Conservation (phyloP, 139 green algal species). For the Gonium pectorale region DNA sequence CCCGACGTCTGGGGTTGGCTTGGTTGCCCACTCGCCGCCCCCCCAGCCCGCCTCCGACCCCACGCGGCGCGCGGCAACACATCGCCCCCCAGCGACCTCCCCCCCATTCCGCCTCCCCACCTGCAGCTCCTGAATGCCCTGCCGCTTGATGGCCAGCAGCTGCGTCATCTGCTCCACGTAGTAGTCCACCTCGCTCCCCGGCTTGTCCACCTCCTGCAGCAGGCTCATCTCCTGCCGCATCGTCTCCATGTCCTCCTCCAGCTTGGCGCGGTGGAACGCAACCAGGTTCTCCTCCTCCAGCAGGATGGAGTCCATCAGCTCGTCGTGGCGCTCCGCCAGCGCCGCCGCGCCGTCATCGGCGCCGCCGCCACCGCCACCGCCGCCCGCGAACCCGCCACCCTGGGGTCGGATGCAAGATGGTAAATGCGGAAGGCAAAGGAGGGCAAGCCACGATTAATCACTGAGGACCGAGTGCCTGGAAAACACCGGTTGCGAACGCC, state of each 20-base stretch:
- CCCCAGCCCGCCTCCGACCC: no score
- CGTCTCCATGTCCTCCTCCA: slow-evolving; percentile 90
- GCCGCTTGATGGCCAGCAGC: slow-evolving; percentile 72
- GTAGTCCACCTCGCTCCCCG: slow-evolving; percentile 78
- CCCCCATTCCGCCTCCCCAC: not conserved
- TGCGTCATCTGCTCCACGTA: slow-evolving; percentile 77
- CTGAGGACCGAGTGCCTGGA: no score
- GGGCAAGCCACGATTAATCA: no score
- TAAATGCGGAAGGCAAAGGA: not conserved
- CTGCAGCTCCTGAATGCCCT: slow-evolving; percentile 65
- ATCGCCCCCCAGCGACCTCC: no score
- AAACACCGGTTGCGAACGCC: no score
- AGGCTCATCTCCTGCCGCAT: slow-evolving; percentile 77
- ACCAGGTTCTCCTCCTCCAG: slow-evolving; percentile 94
- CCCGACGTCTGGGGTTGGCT: no score
- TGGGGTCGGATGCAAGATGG: not conserved
- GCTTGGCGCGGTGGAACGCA: slow-evolving; percentile 84
- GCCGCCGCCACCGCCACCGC: not conserved
- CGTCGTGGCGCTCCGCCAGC: slow-evolving; percentile 45
- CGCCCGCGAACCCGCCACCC: not conserved
- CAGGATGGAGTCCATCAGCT: slow-evolving; percentile 85
- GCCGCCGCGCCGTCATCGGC: not conserved
- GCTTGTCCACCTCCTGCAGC: slow-evolving; percentile 83
- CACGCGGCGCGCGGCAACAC: no score
- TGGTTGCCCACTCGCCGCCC: no score